Evolutionary conservation across 1,284 basidiomycete species (phyloP).

Genomic region (Puccinia horiana): DNA sequence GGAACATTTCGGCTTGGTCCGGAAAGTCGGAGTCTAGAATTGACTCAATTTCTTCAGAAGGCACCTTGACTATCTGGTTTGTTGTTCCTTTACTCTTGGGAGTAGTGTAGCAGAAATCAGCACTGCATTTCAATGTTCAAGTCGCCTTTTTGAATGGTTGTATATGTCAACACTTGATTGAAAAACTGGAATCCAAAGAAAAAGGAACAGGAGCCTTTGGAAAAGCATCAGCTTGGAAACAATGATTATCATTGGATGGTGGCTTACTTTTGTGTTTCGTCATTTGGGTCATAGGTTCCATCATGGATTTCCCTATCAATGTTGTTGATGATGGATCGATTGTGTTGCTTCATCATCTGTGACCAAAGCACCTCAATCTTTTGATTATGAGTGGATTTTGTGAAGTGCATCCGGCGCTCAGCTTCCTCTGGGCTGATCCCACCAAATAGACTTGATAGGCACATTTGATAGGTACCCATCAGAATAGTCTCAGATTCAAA

Average conservation of each 20-base stretch:
- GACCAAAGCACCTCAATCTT: slow-evolving; percentile 2
- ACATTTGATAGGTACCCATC: slow-evolving; percentile 3
- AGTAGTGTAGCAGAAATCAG: neutral
- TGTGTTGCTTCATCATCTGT: neutral
- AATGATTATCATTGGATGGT: too few species aligned
- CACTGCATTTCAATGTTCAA: neutral
- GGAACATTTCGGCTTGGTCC: neutral
- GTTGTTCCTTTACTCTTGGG: neutral
- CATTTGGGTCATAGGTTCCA: neutral
- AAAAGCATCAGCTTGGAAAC: neutral
- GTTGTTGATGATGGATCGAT: neutral
- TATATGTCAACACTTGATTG: neutral
- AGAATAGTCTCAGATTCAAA: neutral
- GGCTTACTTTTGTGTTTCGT: neutral
- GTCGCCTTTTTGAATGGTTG: neutral
- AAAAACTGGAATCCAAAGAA: neutral
- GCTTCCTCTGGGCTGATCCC: neutral
- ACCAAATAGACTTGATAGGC: neutral
- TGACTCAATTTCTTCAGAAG: neutral
- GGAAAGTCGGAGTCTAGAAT: neutral
- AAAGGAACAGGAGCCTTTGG: neutral
- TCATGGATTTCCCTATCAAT: neutral
- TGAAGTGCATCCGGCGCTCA: neutral
- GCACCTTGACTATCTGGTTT: neutral
- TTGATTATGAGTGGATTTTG: neutral